Evolutionary conservation across 2,329 filamentous ascomycete species (phyloP).

Genomic region (Xylariales sp.): DNA sequence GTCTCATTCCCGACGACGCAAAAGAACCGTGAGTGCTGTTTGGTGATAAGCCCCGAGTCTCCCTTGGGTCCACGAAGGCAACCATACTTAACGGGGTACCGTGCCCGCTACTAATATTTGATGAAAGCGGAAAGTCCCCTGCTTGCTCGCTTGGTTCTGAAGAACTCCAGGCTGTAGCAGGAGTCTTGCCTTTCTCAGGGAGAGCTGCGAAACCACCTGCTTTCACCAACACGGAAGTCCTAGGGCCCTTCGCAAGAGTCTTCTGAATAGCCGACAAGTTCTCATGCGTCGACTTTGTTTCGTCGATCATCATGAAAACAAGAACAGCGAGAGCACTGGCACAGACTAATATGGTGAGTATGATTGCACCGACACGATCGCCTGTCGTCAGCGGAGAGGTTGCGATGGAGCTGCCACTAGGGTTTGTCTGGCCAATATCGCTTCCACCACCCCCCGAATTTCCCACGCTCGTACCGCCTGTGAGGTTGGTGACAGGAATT

Average conservation of each 20-base stretch:
- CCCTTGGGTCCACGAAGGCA: too few relatives aligned
- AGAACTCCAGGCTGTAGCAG: slow-evolving; percentile 1
- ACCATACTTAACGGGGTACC: too few relatives aligned
- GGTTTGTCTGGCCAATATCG: slow-evolving; percentile 36
- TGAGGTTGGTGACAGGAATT: slow-evolving; percentile 32
- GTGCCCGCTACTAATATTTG: too few relatives aligned
- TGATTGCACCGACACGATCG: slow-evolving; percentile 65
- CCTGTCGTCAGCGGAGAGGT: slow-evolving; percentile 45
- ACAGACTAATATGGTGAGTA: slow-evolving; percentile 57
- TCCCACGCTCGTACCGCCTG: slow-evolving; percentile 46
- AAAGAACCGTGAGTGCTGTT: too few relatives aligned
- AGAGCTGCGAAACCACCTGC: not conserved
- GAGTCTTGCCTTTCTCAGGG: slow-evolving; percentile 7
- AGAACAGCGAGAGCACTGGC: slow-evolving; percentile 49
- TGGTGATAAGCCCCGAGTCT: too few relatives aligned
- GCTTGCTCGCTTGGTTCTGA: not conserved
- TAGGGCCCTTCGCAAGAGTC: slow-evolving; percentile 1
- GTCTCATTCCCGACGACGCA: too few relatives aligned
- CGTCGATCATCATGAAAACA: slow-evolving; percentile 44
- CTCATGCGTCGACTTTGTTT: slow-evolving; percentile 25
- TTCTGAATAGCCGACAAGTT: slow-evolving; percentile 18
- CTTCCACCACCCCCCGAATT: slow-evolving; percentile 40
- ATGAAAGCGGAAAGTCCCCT: too few relatives aligned
- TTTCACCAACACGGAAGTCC: slow-evolving; percentile 4
- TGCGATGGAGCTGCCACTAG: slow-evolving; percentile 16